phyloP scores from a whole-genome alignment of 495 filamentous ascomycete genomes.

The Aspergillus bertholletiae region DNA sequence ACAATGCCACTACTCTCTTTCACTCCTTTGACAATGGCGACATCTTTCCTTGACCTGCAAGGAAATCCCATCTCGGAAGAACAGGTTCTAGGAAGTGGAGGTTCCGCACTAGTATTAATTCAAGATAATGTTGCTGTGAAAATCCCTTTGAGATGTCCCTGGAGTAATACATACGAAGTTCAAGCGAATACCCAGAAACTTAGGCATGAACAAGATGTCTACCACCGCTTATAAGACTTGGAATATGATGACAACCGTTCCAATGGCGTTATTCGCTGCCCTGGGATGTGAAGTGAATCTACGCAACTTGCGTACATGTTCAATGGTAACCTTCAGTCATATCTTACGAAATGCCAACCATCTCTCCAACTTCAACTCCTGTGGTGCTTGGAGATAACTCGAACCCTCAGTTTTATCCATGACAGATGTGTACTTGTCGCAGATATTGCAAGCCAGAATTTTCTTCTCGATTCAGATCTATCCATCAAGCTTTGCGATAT shows the following conservation, averaged over 20 bases:
- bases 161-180: constrained; percentile 2
- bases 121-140: constrained; percentile 8
- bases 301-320: constrained; percentile 23
- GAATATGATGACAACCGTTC: constrained; percentile 10
- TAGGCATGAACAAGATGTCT: constrained; percentile 23
- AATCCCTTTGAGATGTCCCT: background rate
- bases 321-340: constrained; percentile 26
- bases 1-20: too few relatives aligned
- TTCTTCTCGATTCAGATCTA: constrained; percentile 27
- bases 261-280: constrained; percentile 17
- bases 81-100: constrained; percentile 17
- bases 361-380: constrained; percentile 17
- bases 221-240: constrained; percentile 16
- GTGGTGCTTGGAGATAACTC: constrained; percentile 27
- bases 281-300: constrained; percentile 14
- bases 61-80: constrained; percentile 13
- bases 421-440: constrained; percentile 24
- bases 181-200: constrained; percentile 17
- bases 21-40: constrained; percentile 1
- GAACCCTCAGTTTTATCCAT: constrained; percentile 23
- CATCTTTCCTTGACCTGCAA: constrained; percentile 9
- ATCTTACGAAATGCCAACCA: constrained; percentile 16
- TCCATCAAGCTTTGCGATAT: constrained; percentile 31
- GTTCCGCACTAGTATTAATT: constrained; percentile 19
- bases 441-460: constrained; percentile 28